phyloP scores from a whole-genome alignment of 2,329 filamentous ascomycete species.

The Pezicula carpinea region DNA sequence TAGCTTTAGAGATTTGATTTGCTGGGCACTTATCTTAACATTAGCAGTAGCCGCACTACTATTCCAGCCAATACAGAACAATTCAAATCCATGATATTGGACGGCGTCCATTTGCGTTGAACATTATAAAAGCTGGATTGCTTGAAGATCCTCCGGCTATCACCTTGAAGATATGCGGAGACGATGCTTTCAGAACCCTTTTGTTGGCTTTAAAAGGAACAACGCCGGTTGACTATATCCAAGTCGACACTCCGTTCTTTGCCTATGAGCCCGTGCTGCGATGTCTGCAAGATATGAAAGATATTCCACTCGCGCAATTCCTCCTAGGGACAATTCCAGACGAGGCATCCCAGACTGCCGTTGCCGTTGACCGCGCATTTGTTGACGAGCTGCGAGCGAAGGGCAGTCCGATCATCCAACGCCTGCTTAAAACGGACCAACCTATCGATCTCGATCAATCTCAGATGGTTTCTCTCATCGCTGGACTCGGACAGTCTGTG shows the following conservation, averaged over 20 bases:
- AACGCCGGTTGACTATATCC: slow-evolving; percentile 1
- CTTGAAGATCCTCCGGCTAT: slow-evolving; percentile 2
- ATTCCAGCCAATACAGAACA: no score
- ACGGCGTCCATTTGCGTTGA: no score
- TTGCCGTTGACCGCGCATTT: not conserved
- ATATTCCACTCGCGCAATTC: slow-evolving; percentile 46
- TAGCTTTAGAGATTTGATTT: no score
- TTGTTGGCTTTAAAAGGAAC: slow-evolving; percentile 2
- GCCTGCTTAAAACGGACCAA: slow-evolving; percentile 20
- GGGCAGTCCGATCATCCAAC: not conserved
- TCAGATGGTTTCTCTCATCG: slow-evolving; percentile 50
- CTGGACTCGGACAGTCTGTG: slow-evolving; percentile 45
- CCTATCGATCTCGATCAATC: slow-evolving; percentile 40
- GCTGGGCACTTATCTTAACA: no score
- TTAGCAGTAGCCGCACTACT: no score
- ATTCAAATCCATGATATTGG: no score
- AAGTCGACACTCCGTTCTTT: slow-evolving; percentile 46
- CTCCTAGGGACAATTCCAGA: slow-evolving; percentile 17
- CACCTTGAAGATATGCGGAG: slow-evolving; percentile 3
- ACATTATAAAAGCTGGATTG: not conserved
- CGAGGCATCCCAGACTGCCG: not conserved
- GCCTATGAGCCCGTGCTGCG: slow-evolving; percentile 62
- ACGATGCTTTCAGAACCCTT: slow-evolving; percentile 3
- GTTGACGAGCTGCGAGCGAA: not conserved
- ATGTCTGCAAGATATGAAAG: slow-evolving; percentile 47